Evolutionary conservation across 192 early-diverging fungal genomes (phyloP).

Genomic region (Backusella macrospora): DNA sequence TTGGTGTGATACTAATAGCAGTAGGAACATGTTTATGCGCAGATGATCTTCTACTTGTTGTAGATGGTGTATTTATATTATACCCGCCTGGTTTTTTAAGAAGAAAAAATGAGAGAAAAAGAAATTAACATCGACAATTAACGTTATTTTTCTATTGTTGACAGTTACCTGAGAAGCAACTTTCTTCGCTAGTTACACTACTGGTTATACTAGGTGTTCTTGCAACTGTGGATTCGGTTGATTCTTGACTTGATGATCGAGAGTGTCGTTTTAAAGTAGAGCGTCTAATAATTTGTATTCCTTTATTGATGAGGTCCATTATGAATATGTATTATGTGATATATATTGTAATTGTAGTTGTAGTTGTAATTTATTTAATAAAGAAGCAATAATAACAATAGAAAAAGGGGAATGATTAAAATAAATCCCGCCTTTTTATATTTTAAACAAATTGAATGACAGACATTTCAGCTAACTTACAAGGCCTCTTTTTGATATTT

Average conservation of each 20-base stretch:
- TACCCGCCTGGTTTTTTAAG: neutral
- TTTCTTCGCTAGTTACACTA: slow-evolving; percentile 21
- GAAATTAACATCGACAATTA: neutral
- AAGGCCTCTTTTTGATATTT: neutral
- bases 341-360: neutral
- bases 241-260: neutral
- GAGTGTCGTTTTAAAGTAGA: neutral
- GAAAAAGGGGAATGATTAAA: neutral
- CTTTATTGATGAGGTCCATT: slow-evolving; percentile 32
- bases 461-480: neutral
- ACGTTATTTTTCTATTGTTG: neutral
- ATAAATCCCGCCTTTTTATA: slow-evolving; percentile 12
- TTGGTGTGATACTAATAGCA: neutral
- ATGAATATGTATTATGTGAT: neutral
- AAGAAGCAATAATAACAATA: neutral
- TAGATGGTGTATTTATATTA: neutral
- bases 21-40: slow-evolving; percentile 1
- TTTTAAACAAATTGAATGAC: neutral
- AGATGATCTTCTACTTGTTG: slow-evolving; percentile 7
- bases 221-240: neutral
- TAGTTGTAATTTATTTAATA: neutral
- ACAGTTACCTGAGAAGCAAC: slow-evolving; percentile 14
- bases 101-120: neutral
- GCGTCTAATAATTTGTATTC: slow-evolving; percentile 11
- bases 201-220: slow-evolving; percentile 29